A percentile compares a stretch with the other conserved stretches of the same genome.
Conservation (phyloP, 1,139 yeast species). For the Pichia sp. region DNA sequence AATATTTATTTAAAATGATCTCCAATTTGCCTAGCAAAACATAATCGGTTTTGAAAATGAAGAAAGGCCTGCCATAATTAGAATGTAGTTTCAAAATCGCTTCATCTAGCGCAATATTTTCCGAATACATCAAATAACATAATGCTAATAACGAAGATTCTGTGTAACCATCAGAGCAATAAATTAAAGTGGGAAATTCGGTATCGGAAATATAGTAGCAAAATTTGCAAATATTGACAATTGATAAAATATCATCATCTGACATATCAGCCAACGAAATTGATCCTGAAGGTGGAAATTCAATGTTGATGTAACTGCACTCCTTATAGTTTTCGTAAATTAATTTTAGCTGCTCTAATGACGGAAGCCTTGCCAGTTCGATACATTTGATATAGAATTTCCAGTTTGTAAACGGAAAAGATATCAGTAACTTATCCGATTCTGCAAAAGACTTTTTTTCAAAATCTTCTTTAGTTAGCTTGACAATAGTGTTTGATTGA, state of each 20-base stretch:
- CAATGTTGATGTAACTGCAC: constrained; percentile 36
- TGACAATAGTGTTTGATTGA: constrained; percentile 42
- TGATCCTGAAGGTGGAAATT: constrained; percentile 82
- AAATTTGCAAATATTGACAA: constrained; percentile 58
- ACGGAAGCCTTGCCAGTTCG: constrained; percentile 56
- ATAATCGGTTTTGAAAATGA: constrained; percentile 72
- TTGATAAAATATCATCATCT: constrained; percentile 44
- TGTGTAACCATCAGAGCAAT: constrained; percentile 89
- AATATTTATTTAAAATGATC: constrained; percentile 43
- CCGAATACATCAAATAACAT: constrained; percentile 61
- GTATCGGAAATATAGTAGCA: constrained; percentile 33
- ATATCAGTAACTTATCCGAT: constrained; percentile 24
- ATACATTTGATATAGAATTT: constrained; percentile 33
- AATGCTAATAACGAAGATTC: constrained; percentile 73
- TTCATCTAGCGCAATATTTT: constrained; percentile 38
- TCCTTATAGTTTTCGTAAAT: constrained; percentile 26
- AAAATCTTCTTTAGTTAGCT: constrained; percentile 23
- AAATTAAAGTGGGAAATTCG: constrained; percentile 39
- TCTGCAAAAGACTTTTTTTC: constrained; percentile 8
- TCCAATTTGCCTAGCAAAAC: constrained; percentile 57
- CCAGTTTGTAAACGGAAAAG: constrained; percentile 34
- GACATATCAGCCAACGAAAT: constrained; percentile 64
- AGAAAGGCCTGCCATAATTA: constrained; percentile 68
- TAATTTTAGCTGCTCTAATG: constrained; percentile 28
- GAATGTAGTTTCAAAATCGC: constrained; percentile 54